Base-by-base conservation (phyloP, 805 yeast species). In the Sugiyamaella chiloensis region DNA sequence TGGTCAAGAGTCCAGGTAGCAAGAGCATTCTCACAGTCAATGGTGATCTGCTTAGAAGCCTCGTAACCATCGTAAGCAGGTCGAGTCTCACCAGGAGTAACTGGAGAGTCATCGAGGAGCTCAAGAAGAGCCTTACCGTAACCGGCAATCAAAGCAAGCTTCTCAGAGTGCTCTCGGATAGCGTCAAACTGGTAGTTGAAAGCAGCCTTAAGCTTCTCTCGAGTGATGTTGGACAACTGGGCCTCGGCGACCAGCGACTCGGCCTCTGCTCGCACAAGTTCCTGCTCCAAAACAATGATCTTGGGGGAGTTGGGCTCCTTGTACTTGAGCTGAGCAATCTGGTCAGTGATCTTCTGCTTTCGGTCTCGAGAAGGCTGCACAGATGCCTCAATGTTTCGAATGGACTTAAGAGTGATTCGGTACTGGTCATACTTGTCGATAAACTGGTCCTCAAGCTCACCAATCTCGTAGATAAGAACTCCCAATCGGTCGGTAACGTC, bases 201-300 rank as follows among this genome's bases (percentile, higher is more conserved):
- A 47, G 97, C 95, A 58, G 96, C 93, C 84, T 93, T 93, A 68
- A 91, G 78, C 77, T 90, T 90, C 75, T 90, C 97, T 73, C 99
- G 87, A 62, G 98, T 91, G 72, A 93, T 91, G 76, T 91, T 91
- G 55, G 96, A 87, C 67, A 91, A 81, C 77, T 91, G 99, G 51
- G 98, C 98, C 77, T 91, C 99, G 52, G 99, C 99, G 62, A 91
- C 99, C 61, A 91, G 81, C 44, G 96, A 88, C 75, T 93, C 98
- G 58, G 98, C 98, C 78, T 91, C 99, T 44, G 98, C 97, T 73
- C 99, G 84, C 59, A 93, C 98, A 68, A 93, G 80, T 74, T 93
- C 98, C 76, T 93, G 98, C 78, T 91, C 99, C 69, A 91, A 81
- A 47, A 90, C 91, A 57, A 87, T 83, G 58, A 91, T 86, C 78